Evolutionary conservation across 2,329 filamentous ascomycete genomes (phyloP).

Genomic region (Sporothrix protearum): DNA sequence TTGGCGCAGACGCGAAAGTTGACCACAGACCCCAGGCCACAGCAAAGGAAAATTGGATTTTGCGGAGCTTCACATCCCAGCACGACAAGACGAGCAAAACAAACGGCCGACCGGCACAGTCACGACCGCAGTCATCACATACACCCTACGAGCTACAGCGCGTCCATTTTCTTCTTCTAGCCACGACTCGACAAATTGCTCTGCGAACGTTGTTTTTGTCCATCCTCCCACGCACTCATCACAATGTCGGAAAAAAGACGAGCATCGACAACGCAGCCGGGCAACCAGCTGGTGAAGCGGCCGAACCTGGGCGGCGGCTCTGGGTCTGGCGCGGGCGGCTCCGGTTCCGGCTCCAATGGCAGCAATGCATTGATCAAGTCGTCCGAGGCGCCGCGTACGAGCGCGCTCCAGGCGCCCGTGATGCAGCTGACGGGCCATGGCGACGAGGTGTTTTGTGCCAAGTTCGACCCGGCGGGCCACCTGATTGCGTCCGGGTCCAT

Average conservation of each 20-base stretch:
- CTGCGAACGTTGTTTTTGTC: background rate
- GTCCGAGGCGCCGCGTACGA: conserved; percentile 68
- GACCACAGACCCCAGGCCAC: background rate
- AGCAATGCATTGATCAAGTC: conserved; percentile 48
- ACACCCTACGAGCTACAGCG: background rate
- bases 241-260: conserved; percentile 93
- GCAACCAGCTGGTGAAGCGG: conserved; percentile 82
- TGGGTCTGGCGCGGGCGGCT: conserved; percentile 44
- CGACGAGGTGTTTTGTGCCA: conserved; percentile 87
- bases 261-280: conserved; percentile 72
- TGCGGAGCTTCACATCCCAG: conserved; percentile 22
- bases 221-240: conserved; percentile 12
- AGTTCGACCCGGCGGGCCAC: conserved; percentile 84
- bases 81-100: background rate
- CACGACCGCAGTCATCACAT: background rate
- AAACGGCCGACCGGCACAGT: background rate
- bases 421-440: conserved; percentile 83
- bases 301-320: conserved; percentile 63
- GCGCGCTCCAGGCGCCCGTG: conserved; percentile 79
- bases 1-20: conserved; percentile 15
- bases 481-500: conserved; percentile 92
- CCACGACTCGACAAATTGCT: background rate
- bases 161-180: background rate
- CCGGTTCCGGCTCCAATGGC: no score
- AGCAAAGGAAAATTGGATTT: conserved; percentile 24